Evolutionary conservation across 2,329 filamentous ascomycete genomes (phyloP).

Genomic region (Colletotrichum viniferum): DNA sequence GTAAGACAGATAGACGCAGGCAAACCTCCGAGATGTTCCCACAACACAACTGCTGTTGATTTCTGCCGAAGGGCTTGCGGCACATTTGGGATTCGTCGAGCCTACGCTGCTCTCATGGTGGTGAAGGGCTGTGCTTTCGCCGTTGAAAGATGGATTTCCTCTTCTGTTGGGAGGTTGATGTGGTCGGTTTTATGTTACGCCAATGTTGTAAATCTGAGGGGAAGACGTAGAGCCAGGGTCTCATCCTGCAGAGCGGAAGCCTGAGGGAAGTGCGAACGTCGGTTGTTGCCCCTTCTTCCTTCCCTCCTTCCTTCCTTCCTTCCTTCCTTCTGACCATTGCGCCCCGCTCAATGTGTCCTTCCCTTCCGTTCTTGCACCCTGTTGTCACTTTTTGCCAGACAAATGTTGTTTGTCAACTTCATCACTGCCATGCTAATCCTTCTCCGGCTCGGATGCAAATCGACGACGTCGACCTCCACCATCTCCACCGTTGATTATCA

Average conservation of each 20-base stretch:
- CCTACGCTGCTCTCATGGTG: neutral
- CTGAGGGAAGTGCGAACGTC: neutral
- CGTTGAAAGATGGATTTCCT: neutral
- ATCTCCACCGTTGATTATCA: neutral
- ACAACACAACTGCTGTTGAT: neutral
- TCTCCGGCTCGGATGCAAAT: neutral
- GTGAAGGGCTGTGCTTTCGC: neutral
- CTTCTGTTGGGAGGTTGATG: neutral
- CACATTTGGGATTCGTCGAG: neutral
- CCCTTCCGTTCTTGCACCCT: neutral
- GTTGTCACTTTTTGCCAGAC: neutral
- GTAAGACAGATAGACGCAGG: neutral
- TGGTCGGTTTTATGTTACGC: neutral
- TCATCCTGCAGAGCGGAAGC: neutral
- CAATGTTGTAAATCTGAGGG: neutral
- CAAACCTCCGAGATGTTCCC: neutral
- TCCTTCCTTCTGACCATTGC: neutral
- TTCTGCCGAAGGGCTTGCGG: neutral
- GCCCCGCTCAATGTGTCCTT: neutral
- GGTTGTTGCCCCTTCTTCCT: neutral
- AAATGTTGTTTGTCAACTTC: neutral
- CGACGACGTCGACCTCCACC: neutral
- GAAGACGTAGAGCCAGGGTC: neutral
- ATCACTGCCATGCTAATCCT: neutral
- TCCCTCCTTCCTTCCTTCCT: neutral